phyloP scores from a whole-genome alignment of 1,284 basidiomycete genomes.

The Sphagnurus paluster region DNA sequence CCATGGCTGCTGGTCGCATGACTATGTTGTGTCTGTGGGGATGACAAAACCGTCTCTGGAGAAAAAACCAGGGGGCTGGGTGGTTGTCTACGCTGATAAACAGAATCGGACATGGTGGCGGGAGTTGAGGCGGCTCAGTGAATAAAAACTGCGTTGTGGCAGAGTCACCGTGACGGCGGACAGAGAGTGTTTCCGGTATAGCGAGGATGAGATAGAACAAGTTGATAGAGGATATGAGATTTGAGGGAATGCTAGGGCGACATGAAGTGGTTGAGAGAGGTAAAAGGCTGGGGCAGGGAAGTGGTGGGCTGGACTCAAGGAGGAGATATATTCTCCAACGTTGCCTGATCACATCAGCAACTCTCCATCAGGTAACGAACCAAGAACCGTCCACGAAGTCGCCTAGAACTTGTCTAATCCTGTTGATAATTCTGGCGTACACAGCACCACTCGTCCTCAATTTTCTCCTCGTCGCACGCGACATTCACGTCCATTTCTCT shows the following conservation, averaged over 20 bases:
- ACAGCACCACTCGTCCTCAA: not conserved
- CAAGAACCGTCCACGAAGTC: not conserved
- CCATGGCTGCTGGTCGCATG: conserved; percentile 43
- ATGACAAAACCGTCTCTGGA: conserved; percentile 61
- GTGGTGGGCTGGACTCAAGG: conserved; percentile 14
- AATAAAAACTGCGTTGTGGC: conserved; percentile 21
- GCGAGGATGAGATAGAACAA: conserved; percentile 17
- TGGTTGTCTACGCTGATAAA: conserved; percentile 60
- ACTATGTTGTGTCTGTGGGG: conserved; percentile 42
- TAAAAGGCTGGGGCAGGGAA: conserved; percentile 18
- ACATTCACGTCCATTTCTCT: not conserved
- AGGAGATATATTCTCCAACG: conserved; percentile 14
- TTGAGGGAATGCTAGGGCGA: conserved; percentile 31
- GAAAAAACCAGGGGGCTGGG: conserved; percentile 78
- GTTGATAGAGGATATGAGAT: conserved; percentile 21
- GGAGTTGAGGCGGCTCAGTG: conserved; percentile 19
- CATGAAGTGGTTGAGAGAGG: conserved; percentile 34
- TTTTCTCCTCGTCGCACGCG: not conserved
- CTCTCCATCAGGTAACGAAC: conserved; percentile 15
- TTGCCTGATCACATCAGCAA: conserved; percentile 23
- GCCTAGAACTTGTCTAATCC: not conserved
- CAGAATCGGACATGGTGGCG: conserved; percentile 60
- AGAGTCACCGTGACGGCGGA: conserved; percentile 20
- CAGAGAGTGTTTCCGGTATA: conserved; percentile 16
- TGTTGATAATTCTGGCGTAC: not conserved